Evolutionary conservation across 2,329 filamentous ascomycete genomes (phyloP), one percentile per base, ranked within the genome.

Genomic region (Leptographium wingfieldii): DNA sequence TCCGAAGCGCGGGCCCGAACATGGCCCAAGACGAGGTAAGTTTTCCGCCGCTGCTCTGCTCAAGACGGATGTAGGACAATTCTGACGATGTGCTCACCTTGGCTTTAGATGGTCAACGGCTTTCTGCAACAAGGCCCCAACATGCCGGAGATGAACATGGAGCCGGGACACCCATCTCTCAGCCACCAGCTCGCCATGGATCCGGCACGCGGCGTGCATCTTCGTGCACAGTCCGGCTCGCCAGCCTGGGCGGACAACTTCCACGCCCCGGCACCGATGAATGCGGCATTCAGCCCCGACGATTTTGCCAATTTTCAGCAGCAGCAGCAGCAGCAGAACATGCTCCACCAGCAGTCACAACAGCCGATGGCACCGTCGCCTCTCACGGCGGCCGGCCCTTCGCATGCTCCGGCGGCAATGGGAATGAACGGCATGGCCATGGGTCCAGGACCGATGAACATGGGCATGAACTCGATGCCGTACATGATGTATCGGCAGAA

Each of bases 221-320:
- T 82, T 66, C 78, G 78, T 56, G 77, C 78, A 59, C 77, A 74
- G 68, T 77, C 79, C 22, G 74, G 77, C 5, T 82, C 80, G 31
- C 80, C 80, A n/a, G 69, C 74, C 29, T 81, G 79, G 77, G 76
- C 77, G 48, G 76, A 75, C 64, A 77, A 79, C 66, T 81, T 80
- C 68, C 76, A 77, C 64, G 73, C 72, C 61, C 82, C 90, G 71
- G 77, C 83, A 43, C 78, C 82, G 63, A 85, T 92, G 85, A 87
- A 92, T 71, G 77, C 87, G 63, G 79, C 82, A 7, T 88, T 85
- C 73, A 87, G 79, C 63, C 79, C 91, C 31, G 87, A 90, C 54
- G 94, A 97, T 66, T 97, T 96, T 71, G 85, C 89, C 55, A 84
- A 85, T 63, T 97, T 95, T 72, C 87, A 91, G 69, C 87, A 91